These are phyloP conservation scores for Paramarasmius palmivorus DNA, from an alignment of 1,284 basidiomycete genomes.

Conservation along the genomic window DNA sequence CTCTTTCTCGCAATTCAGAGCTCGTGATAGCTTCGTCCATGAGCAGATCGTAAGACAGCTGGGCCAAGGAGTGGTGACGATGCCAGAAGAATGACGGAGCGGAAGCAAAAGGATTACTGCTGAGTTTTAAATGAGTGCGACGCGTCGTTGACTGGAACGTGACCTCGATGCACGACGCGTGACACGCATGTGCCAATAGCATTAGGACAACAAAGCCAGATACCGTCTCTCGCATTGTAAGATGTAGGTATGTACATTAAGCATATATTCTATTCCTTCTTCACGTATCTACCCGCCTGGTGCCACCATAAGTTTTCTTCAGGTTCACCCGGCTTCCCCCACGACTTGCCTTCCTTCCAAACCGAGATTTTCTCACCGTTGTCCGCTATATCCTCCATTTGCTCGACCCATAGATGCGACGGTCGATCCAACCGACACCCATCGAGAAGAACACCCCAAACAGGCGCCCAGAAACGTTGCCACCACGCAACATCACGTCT, in stretches of 20 bases:
- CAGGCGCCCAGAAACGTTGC: slow-evolving; percentile 67
- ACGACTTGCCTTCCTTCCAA: slow-evolving; percentile 42
- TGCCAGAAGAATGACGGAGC: too few species aligned
- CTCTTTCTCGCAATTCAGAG: slow-evolving; percentile 31
- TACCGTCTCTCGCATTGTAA: too few species aligned
- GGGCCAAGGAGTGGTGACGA: too few species aligned
- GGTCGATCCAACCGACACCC: slow-evolving; percentile 63
- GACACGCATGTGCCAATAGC: too few species aligned
- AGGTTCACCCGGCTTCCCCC: slow-evolving; percentile 46
- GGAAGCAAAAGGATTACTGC: too few species aligned
- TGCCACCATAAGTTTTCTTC: slow-evolving; percentile 62
- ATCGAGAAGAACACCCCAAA: slow-evolving; percentile 58
- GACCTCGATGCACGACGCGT: too few species aligned
- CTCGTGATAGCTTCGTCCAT: slow-evolving; percentile 14
- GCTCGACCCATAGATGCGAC: slow-evolving; percentile 51
- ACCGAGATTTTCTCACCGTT: slow-evolving; percentile 23
- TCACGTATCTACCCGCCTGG: slow-evolving; percentile 53
- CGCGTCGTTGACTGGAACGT: too few species aligned
- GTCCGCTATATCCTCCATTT: slow-evolving; percentile 28
- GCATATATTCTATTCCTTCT: slow-evolving; percentile 20
- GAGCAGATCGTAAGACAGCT: background rate
- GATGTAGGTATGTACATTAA: too few species aligned
- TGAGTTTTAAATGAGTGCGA: too few species aligned
- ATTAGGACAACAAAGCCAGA: too few species aligned
- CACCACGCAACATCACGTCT: slow-evolving; percentile 56